These are phyloP conservation scores for Nitzschia sp. DNA, from an alignment of 108 stramenopile genomes.

Conservation along the genomic window DNA sequence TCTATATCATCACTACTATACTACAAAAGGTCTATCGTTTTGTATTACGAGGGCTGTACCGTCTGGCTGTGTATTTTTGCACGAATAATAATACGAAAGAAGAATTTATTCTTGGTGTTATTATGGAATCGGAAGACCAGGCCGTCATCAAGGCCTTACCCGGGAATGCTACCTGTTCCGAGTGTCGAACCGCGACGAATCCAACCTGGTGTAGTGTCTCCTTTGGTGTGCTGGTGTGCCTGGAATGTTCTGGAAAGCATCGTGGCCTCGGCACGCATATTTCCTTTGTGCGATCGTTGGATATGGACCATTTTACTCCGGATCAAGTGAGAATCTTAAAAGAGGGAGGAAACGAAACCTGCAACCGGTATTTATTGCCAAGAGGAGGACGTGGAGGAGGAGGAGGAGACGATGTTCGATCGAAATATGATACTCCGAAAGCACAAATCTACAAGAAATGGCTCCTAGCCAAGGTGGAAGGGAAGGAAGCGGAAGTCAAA, in stretches of 20 bases:
- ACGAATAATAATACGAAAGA: too few relatives aligned
- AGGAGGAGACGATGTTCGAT: background rate
- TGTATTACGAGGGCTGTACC: too few relatives aligned
- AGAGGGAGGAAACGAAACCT: slow-evolving; percentile 39
- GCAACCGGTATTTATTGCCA: slow-evolving; percentile 20
- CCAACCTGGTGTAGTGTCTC: slow-evolving; percentile 84
- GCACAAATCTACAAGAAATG: slow-evolving; percentile 26
- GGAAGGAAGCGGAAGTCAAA: background rate
- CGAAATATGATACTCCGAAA: slow-evolving; percentile 12
- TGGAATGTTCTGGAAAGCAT: slow-evolving; percentile 76
- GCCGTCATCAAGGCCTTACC: slow-evolving; percentile 27
- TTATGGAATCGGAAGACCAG: slow-evolving; percentile 11
- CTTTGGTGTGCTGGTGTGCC: slow-evolving; percentile 77
- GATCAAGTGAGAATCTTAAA: slow-evolving; percentile 33
- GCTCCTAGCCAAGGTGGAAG: slow-evolving; percentile 28
- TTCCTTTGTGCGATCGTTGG: slow-evolving; percentile 89
- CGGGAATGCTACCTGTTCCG: slow-evolving; percentile 54
- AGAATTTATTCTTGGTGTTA: too few relatives aligned
- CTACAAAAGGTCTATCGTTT: too few relatives aligned
- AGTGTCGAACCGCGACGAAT: slow-evolving; percentile 52
- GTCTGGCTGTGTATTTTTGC: too few relatives aligned
- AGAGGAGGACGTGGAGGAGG: too few relatives aligned
- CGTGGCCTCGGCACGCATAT: slow-evolving; percentile 94
- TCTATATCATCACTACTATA: too few relatives aligned
- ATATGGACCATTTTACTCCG: slow-evolving; percentile 53